Percentiles rank a stretch among this genome's conserved stretches.
Conservation (phyloP, 441 rosid species). For the Eruca vesicaria region DNA sequence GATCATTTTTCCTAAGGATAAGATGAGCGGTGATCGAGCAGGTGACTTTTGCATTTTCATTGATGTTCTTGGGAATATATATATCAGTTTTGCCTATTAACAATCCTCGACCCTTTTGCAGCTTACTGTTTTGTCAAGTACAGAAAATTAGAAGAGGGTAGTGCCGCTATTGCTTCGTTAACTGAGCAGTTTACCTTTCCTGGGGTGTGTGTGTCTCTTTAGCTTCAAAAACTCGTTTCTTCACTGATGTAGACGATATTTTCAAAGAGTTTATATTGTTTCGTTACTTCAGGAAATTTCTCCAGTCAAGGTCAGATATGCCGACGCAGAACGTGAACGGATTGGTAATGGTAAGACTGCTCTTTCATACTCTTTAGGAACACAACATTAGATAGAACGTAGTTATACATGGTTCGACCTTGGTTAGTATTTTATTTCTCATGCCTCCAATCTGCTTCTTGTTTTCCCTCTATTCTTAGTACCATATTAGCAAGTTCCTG, state of each 20-base stretch:
- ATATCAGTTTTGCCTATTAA: slow-evolving; percentile 5
- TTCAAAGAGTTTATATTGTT: background rate
- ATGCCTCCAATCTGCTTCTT: slow-evolving; percentile 1
- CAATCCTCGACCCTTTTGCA: slow-evolving; percentile 29
- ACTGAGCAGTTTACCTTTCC: slow-evolving; percentile 59
- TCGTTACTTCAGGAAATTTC: slow-evolving; percentile 50
- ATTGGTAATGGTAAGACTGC: slow-evolving; percentile 34
- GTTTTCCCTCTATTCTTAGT: background rate
- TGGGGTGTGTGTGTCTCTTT: slow-evolving; percentile 52
- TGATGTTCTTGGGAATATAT: background rate
- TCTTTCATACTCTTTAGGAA: background rate
- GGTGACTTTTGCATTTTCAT: slow-evolving; percentile 38
- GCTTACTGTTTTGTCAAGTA: slow-evolving; percentile 90
- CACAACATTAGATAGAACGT: slow-evolving; percentile 2
- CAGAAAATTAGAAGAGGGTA: slow-evolving; percentile 72
- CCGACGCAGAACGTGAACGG: slow-evolving; percentile 72
- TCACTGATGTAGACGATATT: slow-evolving; percentile 16
- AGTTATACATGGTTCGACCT: too few relatives aligned
- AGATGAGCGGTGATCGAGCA: slow-evolving; percentile 61
- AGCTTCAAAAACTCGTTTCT: background rate
- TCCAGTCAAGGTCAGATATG: slow-evolving; percentile 69
- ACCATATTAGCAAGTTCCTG: background rate
- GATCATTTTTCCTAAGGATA: slow-evolving; percentile 73
- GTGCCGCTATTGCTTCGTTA: slow-evolving; percentile 68
- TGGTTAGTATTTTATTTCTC: too few relatives aligned